phyloP scores from a whole-genome alignment of 257 asterid species.

The Marsdenia floribunda region DNA sequence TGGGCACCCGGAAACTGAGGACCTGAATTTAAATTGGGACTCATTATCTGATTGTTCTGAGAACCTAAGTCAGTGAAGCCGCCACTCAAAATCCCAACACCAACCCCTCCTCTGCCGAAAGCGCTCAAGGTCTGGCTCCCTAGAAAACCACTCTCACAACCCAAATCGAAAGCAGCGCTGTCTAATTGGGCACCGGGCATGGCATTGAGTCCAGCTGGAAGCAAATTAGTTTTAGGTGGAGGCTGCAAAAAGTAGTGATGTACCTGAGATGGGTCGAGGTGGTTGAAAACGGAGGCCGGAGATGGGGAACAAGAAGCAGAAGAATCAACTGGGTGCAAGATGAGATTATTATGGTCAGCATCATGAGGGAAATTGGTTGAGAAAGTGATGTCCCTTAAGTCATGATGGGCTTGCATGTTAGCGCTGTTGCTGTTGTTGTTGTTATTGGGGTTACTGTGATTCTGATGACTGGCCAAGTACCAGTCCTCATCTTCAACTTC shows the following conservation, averaged over 20 bases:
- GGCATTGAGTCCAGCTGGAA: constrained; percentile 14
- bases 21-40: constrained; percentile 28
- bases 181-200: constrained; percentile 35
- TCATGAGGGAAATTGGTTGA: constrained; percentile 39
- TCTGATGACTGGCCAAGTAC: constrained; percentile 32
- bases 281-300: constrained; percentile 56
- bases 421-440: constrained; percentile 6
- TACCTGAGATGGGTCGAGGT: constrained; percentile 49
- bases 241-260: constrained; percentile 36
- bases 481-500: constrained; percentile 65
- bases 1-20: constrained; percentile 21
- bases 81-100: constrained; percentile 27
- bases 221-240: constrained; percentile 32
- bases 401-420: constrained; percentile 33
- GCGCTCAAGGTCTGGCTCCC: constrained; percentile 30
- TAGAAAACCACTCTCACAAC: constrained; percentile 52
- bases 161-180: constrained; percentile 36
- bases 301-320: constrained; percentile 85
- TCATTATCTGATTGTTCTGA: constrained; percentile 26
- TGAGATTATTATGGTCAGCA: constrained; percentile 36
- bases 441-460: constrained; percentile 15
- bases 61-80: constrained; percentile 37
- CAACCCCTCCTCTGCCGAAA: constrained; percentile 21
- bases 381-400: constrained; percentile 35
- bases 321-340: constrained; percentile 53